Base-by-base conservation (phyloP, 164 flowering plant genomes). In the Annona squamosa region DNA sequence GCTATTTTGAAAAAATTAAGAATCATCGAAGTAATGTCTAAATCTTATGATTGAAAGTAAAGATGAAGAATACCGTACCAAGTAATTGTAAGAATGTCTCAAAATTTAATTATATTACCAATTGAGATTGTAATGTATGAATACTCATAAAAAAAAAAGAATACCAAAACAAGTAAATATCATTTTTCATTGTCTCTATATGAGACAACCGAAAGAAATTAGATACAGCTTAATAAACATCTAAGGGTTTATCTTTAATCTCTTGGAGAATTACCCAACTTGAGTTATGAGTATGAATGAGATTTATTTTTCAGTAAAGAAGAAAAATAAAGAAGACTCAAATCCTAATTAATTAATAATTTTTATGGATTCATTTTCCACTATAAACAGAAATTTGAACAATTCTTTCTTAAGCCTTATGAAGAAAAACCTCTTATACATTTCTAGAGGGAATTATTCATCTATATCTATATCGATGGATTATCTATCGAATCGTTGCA, bases 401-500 rank as follows among this genome's bases (percentile, higher is more conserved):
- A 2, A 52, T 52, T 52, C 7, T 52, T 52, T 52, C 16, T 52
- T 52, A 3, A 52, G 56, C 10, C 10, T 5, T 48, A 48, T 10
- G 56, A 48, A 10, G 56, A 48, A 10, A 48, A 48, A 48, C 10
- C 56, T 48, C 56, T 1, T 48, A 48, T 48, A 48, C 7, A 10
- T 48, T 48, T 48, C 5, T 48, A 48, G 56, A 10, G 56, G 56
- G 56, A 5, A 48, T 48, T 48, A 10, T 48, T 48, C 56, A 67
- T 72, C 65, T 19, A 68, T 77, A 48, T 61, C 64, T 13, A 61
- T 61, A 4, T 18, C 10, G 17, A 61, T 61, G 64, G 17, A 18
- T 18, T 18, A 61, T 61, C 17, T 61, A 61, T 61, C 64, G 17
- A 61, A 61, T 61, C 64, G 19, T 61, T 61, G 64, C 64, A 61